Conservation (phyloP, 495 filamentous ascomycete genomes). For the Mycothermus thermophilus region DNA sequence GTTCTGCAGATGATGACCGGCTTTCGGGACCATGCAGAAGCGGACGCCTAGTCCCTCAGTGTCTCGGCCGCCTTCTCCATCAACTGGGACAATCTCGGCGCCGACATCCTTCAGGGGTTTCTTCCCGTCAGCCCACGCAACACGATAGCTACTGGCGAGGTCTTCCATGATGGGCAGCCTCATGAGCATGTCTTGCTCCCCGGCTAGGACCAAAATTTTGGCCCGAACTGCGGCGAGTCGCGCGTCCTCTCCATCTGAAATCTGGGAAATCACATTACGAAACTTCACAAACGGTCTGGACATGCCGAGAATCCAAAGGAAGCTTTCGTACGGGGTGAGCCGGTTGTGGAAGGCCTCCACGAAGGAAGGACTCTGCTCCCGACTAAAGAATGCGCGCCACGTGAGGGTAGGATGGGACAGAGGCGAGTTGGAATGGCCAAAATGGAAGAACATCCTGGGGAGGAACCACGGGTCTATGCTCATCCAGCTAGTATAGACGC, state of each 20-base stretch:
- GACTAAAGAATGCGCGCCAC: constrained; percentile 30
- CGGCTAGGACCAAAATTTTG: constrained; percentile 28
- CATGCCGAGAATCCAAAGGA: constrained; percentile 33
- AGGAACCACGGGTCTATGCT: constrained; percentile 29
- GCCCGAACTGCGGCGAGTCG: constrained; percentile 9
- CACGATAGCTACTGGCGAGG: constrained; percentile 35
- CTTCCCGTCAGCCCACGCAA: constrained; percentile 42
- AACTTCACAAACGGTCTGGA: constrained; percentile 24
- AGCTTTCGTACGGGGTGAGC: constrained; percentile 30
- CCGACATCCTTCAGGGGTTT: constrained; percentile 66
- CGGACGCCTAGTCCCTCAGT: constrained; percentile 18
- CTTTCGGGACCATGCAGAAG: constrained; percentile 20
- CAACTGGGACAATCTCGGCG: constrained; percentile 32
- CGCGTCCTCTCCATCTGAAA: too few relatives aligned
- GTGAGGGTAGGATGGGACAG: constrained; percentile 30
- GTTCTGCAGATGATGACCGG: constrained; percentile 36
- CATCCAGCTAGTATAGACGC: constrained; percentile 33
- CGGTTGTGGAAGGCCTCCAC: constrained; percentile 23
- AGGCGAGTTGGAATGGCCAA: constrained; percentile 33
- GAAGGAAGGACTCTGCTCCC: constrained; percentile 12
- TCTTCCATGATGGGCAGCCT: constrained; percentile 14
- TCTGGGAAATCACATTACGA: constrained; percentile 20
- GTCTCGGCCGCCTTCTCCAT: constrained; percentile 10
- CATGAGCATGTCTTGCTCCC: constrained; percentile 20
- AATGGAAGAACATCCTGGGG: constrained; percentile 28